phyloP scores from a whole-genome alignment of 495 filamentous ascomycete species.

The Daldinia decipiens region DNA sequence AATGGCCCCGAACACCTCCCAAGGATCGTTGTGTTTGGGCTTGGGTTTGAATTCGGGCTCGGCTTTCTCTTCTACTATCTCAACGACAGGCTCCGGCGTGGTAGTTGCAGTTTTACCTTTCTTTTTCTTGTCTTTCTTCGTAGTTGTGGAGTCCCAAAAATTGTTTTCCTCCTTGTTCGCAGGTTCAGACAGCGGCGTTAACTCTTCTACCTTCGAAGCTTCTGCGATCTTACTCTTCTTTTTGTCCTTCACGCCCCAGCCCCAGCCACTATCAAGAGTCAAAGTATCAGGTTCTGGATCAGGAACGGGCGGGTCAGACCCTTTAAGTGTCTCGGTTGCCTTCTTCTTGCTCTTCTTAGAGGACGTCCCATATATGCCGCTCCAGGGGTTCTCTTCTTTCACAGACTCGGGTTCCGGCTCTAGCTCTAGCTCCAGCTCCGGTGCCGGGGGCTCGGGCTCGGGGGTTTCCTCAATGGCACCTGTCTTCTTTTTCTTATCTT shows the following conservation, averaged over 20 bases:
- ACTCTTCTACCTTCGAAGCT: slow-evolving; percentile 6
- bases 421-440: slow-evolving; percentile 1
- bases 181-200: slow-evolving; percentile 8
- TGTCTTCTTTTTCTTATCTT: slow-evolving; percentile 44
- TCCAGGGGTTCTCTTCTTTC: slow-evolving; percentile 42
- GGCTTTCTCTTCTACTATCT: not conserved
- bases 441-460: slow-evolving; percentile 27
- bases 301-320: slow-evolving; percentile 22
- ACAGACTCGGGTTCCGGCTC: slow-evolving; percentile 25
- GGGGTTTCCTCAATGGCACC: slow-evolving; percentile 38
- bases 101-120: not conserved
- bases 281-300: slow-evolving; percentile 31
- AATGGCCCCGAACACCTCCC: not conserved
- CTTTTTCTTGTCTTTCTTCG: slow-evolving; percentile 9
- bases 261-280: slow-evolving; percentile 19
- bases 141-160: not conserved
- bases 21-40: not conserved
- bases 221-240: slow-evolving; percentile 38
- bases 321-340: slow-evolving; percentile 31
- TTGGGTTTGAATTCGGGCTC: not conserved
- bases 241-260: slow-evolving; percentile 29
- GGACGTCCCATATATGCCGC: not conserved
- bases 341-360: slow-evolving; percentile 52
- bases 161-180: slow-evolving; percentile 4
- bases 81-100: not conserved